A percentile compares a stretch with the other conserved stretches of the same genome.
Conservation (phyloP, 1,284 basidiomycete genomes). For the Peniophora sp. region DNA sequence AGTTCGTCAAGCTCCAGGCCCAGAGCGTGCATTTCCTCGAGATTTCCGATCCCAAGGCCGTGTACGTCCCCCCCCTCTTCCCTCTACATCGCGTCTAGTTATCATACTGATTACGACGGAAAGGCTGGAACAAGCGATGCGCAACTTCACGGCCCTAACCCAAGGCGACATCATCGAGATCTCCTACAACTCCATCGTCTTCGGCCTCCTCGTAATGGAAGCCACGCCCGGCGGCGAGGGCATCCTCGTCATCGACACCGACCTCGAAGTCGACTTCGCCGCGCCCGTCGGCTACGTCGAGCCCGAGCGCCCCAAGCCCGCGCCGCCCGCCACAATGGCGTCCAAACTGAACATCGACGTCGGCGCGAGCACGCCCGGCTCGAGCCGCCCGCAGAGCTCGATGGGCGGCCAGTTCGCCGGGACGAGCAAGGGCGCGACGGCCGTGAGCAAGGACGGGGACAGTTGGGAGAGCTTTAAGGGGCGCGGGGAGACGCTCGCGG, state of each 20-base stretch:
- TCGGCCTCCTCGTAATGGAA: slow-evolving; percentile 96
- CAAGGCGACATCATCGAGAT: slow-evolving; percentile 93
- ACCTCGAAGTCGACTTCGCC: slow-evolving; percentile 88
- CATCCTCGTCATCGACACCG: slow-evolving; percentile 90
- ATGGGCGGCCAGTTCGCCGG: slow-evolving; percentile 60
- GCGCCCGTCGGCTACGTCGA: slow-evolving; percentile 80
- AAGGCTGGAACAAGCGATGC: slow-evolving; percentile 90
- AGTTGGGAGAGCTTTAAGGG: slow-evolving; percentile 93
- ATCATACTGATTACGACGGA: not conserved
- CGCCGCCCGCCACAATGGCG: slow-evolving; percentile 89
- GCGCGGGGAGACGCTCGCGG: slow-evolving; percentile 80
- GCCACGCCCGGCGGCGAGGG: slow-evolving; percentile 81
- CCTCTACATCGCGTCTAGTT: not conserved
- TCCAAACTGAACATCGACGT: slow-evolving; percentile 95
- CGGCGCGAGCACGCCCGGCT: slow-evolving; percentile 72
- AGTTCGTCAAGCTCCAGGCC: slow-evolving; percentile 94
- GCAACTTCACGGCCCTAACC: slow-evolving; percentile 88
- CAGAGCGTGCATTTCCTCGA: slow-evolving; percentile 95
- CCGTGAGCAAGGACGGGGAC: slow-evolving; percentile 67
- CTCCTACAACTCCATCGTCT: slow-evolving; percentile 86
- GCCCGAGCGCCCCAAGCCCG: slow-evolving; percentile 77
- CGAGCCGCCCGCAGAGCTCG: slow-evolving; percentile 73
- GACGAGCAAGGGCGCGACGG: slow-evolving; percentile 28
- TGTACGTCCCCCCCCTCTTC: slow-evolving; percentile 50
- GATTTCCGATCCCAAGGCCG: slow-evolving; percentile 92